Base-by-base conservation (phyloP, 1,284 basidiomycete species). In the Tylopilus orsonianus region DNA sequence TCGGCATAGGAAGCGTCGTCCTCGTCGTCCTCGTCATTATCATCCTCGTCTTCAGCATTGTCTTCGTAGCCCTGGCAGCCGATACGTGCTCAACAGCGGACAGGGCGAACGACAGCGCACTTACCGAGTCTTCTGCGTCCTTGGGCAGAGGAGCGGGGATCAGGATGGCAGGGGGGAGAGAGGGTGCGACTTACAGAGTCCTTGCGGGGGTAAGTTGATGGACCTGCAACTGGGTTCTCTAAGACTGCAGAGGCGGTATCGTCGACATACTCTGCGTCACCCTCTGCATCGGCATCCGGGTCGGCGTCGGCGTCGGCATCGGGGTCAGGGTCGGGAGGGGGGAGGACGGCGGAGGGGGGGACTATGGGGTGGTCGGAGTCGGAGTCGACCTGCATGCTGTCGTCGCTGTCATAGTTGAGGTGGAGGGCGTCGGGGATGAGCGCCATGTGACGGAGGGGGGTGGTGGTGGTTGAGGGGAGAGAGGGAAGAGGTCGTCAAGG, bases 1-100 rank as follows among this genome's bases (percentile, higher is more conserved):
- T 88, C 87, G 26, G 78, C 87, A 63, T 88, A 90, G 39, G 86
- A 85, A 53, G 78, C 83, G 60, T 87, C 87, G 55, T 85, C 84
- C 24, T 84, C 81, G 45, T 79, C 75, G 27, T 48, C 46, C 1
- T 35, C 34, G 34, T 30, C 13, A 0, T 77, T 75, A 1, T 75
- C 74, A 3, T 68, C 67, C 35, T 80, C 77, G 29, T 81, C 75
- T 49, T 80, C 77, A 12, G 67, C 73, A 24, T 71, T 71, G 59
- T 82, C 80, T 47, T 87, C 85, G 58, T 86, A 87, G 45, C 85
- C 86, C 85, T 88, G 59, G 30, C 56, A 35, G 49, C 56, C 35
- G 53, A 43, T 58, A 56, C 52, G 59, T 37, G 45, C 52, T 54
- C 43, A 57, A 55, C 24, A 55, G 45, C 46, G 58, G 55, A 50